Evolutionary conservation across 1,284 basidiomycete genomes (phyloP).

Genomic region (Rhodotorula sp.): DNA sequence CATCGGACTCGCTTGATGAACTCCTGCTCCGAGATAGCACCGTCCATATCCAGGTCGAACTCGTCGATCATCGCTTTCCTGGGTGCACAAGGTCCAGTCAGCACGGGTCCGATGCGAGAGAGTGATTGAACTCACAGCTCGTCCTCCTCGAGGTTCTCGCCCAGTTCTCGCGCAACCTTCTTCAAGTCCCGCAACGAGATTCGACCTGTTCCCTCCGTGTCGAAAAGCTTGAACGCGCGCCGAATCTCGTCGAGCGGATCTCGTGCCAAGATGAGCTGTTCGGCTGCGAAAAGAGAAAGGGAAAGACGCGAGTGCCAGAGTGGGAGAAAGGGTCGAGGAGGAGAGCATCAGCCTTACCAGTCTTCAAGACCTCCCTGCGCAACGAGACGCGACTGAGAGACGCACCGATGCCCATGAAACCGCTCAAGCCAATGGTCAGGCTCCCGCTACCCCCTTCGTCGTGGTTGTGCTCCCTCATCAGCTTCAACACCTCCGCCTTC

Average conservation of each 20-base stretch:
- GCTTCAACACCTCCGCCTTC: constrained; percentile 95
- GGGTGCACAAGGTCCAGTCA: not conserved
- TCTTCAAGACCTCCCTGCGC: not conserved
- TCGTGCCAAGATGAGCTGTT: constrained; percentile 83
- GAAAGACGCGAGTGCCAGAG: not conserved
- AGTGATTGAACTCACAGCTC: constrained; percentile 84
- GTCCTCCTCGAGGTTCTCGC: constrained; percentile 92
- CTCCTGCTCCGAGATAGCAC: constrained; percentile 92
- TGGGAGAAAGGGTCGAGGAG: not conserved
- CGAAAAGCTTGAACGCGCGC: constrained; percentile 92
- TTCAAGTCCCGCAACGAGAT: constrained; percentile 88
- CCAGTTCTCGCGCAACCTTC: constrained; percentile 94
- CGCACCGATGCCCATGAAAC: constrained; percentile 17
- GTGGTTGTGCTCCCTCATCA: constrained; percentile 66
- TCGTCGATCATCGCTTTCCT: constrained; percentile 99
- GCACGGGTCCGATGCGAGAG: not conserved
- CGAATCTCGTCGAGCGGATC: constrained; percentile 97
- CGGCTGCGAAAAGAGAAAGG: constrained; percentile 62
- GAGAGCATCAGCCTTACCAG: not conserved
- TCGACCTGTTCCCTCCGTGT: constrained; percentile 93
- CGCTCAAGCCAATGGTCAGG: constrained; percentile 10
- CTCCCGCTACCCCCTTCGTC: constrained; percentile 9
- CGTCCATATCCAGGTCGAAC: constrained; percentile 98
- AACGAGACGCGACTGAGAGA: not conserved
- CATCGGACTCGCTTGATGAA: constrained; percentile 58